Base-by-base conservation (phyloP, 2,329 filamentous ascomycete genomes). In the Harringtonia lauricola region DNA sequence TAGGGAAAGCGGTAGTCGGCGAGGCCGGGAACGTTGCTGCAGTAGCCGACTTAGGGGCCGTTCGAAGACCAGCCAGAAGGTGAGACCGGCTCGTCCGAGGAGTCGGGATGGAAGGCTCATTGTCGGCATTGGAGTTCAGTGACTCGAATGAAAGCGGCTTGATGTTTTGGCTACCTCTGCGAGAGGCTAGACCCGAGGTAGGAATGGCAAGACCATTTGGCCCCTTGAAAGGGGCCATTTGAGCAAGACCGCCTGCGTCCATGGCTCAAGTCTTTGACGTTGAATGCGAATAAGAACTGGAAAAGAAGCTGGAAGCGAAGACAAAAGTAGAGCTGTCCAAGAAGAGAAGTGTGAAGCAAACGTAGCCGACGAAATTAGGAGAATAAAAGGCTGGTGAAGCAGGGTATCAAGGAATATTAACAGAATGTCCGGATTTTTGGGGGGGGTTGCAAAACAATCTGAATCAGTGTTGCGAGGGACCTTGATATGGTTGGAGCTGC, bases 201-300 rank as follows among this genome's bases (percentile, higher is more conserved):
- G 88, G 83, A 67, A 86, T 79, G 58, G 81, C 79, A 55, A 95
- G 72, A 55, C 79, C 81, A 64, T 76, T 76, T 60, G 76, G 71
- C 63, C 83, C 72, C 62, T 75, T 68, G 64, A 85, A 85, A 72
- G 81, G 86, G 73, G 87, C 86, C 90, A 96, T 96, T 77, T 94
- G 88, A 92, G 88, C 83, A 73, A 95, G 86, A 92, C 88, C 87
- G 77, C 90, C 90, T 79, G 90, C 82, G 90, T 95, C 84, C 83
- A 94, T 82, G 55, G 64, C 67, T 73, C 69, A 67, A 59, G 39
- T 9, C 13, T 22, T 31, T 15, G 30, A 15, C 26, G 24, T 41
- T 21, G 38, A 38, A 46, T 36, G 38, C 39, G 35, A 24, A 35
- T n/a, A 40, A 26, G 17, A 30, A 9, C 37, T 19, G 22, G 5